A percentile compares a stretch with the other conserved stretches of the same genome.
phyloP scores from a whole-genome alignment of 2,329 filamentous ascomycete species.

The Clonostachys sp. region DNA sequence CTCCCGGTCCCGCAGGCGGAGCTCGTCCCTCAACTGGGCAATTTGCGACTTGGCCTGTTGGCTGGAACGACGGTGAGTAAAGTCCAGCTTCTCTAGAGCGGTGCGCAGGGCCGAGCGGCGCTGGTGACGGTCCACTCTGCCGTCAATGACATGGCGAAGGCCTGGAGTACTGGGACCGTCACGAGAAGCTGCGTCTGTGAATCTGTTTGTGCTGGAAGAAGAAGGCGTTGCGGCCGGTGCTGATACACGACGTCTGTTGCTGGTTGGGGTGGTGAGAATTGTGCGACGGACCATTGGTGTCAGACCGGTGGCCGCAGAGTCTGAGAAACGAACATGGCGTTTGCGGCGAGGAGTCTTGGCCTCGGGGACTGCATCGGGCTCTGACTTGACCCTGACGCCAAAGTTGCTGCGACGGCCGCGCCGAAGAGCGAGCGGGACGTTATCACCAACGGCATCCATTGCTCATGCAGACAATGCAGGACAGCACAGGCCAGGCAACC shows the following conservation, averaged over 20 bases:
- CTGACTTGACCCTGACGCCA: constrained; percentile 17
- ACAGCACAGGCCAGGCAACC: too few species aligned
- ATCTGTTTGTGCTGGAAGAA: constrained; percentile 11
- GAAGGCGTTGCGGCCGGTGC: constrained; percentile 34
- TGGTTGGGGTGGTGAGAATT: constrained; percentile 6
- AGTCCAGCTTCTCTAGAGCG: constrained; percentile 48
- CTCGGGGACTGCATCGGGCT: constrained; percentile 8
- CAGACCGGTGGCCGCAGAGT: constrained; percentile 45
- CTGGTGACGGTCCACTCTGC: constrained; percentile 51
- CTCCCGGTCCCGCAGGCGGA: constrained; percentile 45
- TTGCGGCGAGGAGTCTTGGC: constrained; percentile 5
- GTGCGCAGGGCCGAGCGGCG: constrained; percentile 53
- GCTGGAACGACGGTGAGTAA: constrained; percentile 35
- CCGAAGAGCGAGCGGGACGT: constrained; percentile 51
- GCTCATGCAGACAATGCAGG: too few species aligned
- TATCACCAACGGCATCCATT: not conserved
- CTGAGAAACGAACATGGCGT: constrained; percentile 50
- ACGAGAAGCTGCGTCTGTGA: constrained; percentile 5
- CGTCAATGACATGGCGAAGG: constrained; percentile 51
- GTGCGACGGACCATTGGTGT: constrained; percentile 55
- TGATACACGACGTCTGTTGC: constrained; percentile 25
- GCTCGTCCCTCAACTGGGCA: constrained; percentile 37
- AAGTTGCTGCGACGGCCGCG: constrained; percentile 42
- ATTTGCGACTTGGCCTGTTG: constrained; percentile 40
- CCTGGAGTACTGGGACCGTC: constrained; percentile 10